Conservation (phyloP, 2,329 filamentous ascomycete genomes). For the Ophiostoma novo-ulmi region DNA sequence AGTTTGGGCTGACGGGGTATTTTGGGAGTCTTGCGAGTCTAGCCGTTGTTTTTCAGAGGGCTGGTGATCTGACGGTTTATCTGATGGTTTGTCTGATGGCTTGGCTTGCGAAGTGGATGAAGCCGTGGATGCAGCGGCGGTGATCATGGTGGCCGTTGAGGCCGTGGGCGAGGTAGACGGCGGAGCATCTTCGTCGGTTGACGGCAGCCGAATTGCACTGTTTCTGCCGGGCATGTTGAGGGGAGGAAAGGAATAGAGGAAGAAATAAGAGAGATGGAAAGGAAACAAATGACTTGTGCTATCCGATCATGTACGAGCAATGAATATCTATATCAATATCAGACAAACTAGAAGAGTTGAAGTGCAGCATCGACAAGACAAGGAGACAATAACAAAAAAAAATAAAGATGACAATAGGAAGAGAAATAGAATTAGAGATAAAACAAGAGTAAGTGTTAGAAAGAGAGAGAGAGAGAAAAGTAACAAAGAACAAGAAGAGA, state of each 20-base stretch:
- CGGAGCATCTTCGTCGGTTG: slow-evolving; percentile 17
- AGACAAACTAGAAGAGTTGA: background rate
- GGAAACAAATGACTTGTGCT: background rate
- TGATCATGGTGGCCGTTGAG: slow-evolving; percentile 22
- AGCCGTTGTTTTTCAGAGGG: background rate
- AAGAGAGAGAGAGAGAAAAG: background rate
- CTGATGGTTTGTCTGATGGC: background rate
- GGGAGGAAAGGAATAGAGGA: background rate
- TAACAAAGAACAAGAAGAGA: background rate
- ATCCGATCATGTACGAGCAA: background rate
- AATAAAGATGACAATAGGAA: background rate
- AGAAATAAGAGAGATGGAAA: background rate
- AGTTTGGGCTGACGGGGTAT: no score
- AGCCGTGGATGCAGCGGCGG: slow-evolving; percentile 8
- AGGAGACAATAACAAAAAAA: background rate
- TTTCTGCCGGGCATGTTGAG: slow-evolving; percentile 12
- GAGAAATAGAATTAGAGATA: background rate
- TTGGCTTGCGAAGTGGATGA: slow-evolving; percentile 14
- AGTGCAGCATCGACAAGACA: background rate
- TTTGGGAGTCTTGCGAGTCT: background rate
- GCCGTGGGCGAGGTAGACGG: slow-evolving; percentile 10
- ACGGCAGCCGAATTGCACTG: slow-evolving; percentile 18
- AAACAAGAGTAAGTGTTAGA: background rate
- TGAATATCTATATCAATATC: background rate
- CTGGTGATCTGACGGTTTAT: background rate